Evolutionary conservation across 495 filamentous ascomycete species (phyloP), one percentile per base, ranked within the genome.

Genomic region (Lentithecium fluviatile): DNA sequence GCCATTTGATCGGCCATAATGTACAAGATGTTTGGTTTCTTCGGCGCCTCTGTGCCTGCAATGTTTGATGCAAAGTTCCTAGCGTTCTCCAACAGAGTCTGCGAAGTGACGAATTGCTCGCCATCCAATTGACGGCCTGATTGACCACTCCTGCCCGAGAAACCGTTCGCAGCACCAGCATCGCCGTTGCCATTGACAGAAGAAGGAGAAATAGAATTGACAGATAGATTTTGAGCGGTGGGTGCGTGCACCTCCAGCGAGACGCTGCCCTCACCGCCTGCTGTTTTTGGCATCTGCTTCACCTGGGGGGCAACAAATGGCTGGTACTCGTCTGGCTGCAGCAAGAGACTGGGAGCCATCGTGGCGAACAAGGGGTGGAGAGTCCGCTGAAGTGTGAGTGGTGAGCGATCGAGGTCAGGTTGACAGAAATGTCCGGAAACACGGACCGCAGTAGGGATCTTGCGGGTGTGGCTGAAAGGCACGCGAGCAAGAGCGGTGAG

Each of bases 1-100:
- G 91, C 86, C 73, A 96, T 84, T 76, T 96, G 91, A 75, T 96
- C 91, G 45, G 90, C 90, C 88, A 96, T 93, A 73, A 96, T 89
- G 75, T 88, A 89, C 49, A 91, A 80, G 63, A 91, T 87, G 73
- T 91, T 91, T 38, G 86, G 88, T 70, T 79, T 83, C 36, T 42
- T 40, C 2, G 56, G 6, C 19, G 36, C 12, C 1, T 64, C 45
- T 26, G 55, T 17, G 29, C 10, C 20, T 3, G 38, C 11, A 21
- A 24, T 37, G 3, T 45, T 40, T 12, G 53, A 10, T 17, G 45
- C 60, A 19, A 58, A 57, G 37, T 64, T 64, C 60, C 21, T 37
- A 43, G 52, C 51, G 26, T 64, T 46, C 21, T 58, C 20, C 25
- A 49, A 53, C 42, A 64, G 61, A 53, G 46, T 40, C 32, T 58